phyloP scores from a whole-genome alignment of 2,329 filamentous ascomycete genomes.

The Elsinoe australis region DNA sequence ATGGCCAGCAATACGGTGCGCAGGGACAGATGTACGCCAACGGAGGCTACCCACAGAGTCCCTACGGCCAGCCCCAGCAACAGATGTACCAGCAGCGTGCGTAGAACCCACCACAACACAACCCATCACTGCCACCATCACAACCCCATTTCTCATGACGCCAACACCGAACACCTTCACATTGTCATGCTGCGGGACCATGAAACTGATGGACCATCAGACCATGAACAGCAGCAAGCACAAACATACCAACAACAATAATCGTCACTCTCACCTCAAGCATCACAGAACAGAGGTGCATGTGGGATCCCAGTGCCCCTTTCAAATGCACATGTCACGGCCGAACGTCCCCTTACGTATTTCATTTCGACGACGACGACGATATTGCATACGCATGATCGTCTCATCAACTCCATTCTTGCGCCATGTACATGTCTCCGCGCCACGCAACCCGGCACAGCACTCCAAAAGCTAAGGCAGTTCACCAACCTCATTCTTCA shows the following conservation, averaged over 20 bases:
- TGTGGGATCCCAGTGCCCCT: not conserved
- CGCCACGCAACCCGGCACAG: too few relatives aligned
- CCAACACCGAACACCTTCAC: not conserved
- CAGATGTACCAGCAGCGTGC: slow-evolving; percentile 40
- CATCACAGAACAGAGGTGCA: slow-evolving; percentile 9
- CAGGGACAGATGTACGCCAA: slow-evolving; percentile 38
- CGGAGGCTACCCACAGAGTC: slow-evolving; percentile 45
- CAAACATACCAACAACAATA: slow-evolving; percentile 21
- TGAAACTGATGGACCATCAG: slow-evolving; percentile 15
- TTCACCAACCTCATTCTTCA: not conserved
- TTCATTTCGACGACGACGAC: not conserved
- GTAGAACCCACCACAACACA: slow-evolving; percentile 19
- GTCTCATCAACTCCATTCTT: not conserved
- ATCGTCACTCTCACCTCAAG: not conserved
- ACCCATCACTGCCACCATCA: slow-evolving; percentile 11
- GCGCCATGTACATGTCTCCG: slow-evolving; percentile 3
- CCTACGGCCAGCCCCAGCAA: slow-evolving; percentile 39
- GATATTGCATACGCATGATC: not conserved
- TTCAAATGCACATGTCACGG: slow-evolving; percentile 4
- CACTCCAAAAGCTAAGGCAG: not conserved
- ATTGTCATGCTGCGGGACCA: not conserved
- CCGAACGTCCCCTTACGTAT: not conserved
- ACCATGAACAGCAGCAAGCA: slow-evolving; percentile 21
- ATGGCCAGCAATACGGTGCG: slow-evolving; percentile 44
- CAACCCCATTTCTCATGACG: not conserved